Percentiles rank a stretch among this genome's conserved stretches.
These are phyloP conservation scores for Gymnopilus dilepis DNA, from an alignment of 768 basidiomycete genomes.

Conservation along the genomic window DNA sequence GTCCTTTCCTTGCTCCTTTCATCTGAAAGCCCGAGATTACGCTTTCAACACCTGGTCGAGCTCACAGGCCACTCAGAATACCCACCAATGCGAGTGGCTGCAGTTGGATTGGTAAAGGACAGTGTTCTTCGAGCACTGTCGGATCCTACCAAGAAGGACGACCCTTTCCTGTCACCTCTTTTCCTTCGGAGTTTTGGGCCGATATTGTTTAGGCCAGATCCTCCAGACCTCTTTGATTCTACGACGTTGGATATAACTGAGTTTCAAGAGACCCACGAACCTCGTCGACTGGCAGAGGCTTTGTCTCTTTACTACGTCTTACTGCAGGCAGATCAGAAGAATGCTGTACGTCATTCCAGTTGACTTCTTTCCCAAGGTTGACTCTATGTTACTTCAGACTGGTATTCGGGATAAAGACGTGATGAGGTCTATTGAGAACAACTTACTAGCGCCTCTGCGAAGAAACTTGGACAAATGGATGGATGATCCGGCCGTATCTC, in stretches of 20 bases:
- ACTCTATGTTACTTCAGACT: constrained; percentile 42
- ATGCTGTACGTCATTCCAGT: constrained; percentile 46
- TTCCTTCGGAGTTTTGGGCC: constrained; percentile 66
- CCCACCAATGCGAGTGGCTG: constrained; percentile 72
- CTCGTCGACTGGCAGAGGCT: constrained; percentile 66
- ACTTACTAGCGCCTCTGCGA: constrained; percentile 51
- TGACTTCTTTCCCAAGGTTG: not conserved
- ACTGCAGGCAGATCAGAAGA: constrained; percentile 59
- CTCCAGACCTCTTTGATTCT: constrained; percentile 54
- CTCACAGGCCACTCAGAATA: constrained; percentile 54
- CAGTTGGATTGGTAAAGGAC: constrained; percentile 73
- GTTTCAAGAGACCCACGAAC: constrained; percentile 60
- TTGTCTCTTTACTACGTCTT: constrained; percentile 73
- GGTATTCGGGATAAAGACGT: constrained; percentile 53
- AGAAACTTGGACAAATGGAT: constrained; percentile 40
- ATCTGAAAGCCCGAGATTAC: constrained; percentile 49
- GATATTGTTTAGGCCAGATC: constrained; percentile 60
- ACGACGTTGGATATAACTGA: constrained; percentile 43
- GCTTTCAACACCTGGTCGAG: constrained; percentile 60
- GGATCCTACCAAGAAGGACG: constrained; percentile 33
- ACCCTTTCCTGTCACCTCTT: constrained; percentile 56
- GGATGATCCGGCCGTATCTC: constrained; percentile 22
- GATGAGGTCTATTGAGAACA: constrained; percentile 47
- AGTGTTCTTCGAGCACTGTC: constrained; percentile 58
- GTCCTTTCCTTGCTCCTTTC: constrained; percentile 59